Evolutionary conservation across 2,329 filamentous ascomycete genomes (phyloP).

Genomic region (Sporothrix phasma): DNA sequence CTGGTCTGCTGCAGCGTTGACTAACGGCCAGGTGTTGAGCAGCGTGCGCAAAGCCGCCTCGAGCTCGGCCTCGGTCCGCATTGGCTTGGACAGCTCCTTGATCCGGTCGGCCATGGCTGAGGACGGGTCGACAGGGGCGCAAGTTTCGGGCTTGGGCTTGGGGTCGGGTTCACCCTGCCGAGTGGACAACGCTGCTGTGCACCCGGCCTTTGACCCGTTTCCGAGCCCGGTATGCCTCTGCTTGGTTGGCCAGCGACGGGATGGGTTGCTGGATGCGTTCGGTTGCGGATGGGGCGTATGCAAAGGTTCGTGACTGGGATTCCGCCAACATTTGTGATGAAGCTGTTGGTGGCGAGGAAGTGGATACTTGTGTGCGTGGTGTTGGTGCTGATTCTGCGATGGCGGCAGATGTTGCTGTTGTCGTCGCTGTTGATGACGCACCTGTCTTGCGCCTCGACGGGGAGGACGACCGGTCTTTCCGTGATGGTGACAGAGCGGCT

Average conservation of each 20-base stretch:
- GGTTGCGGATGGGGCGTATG: not conserved
- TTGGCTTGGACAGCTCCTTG: not conserved
- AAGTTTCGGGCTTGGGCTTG: no score
- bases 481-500: not conserved
- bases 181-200: not conserved
- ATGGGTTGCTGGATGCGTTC: not conserved
- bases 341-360: not conserved
- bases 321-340: not conserved
- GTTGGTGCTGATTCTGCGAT: not conserved
- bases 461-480: not conserved
- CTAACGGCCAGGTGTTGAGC: not conserved
- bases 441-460: not conserved
- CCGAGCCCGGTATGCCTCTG: constrained; percentile 6
- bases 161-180: not conserved
- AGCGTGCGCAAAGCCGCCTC: not conserved
- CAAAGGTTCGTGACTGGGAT: not conserved
- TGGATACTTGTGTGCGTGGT: not conserved
- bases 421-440: not conserved
- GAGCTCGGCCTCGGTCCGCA: not conserved
- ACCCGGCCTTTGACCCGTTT: not conserved
- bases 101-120: not conserved
- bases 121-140: not conserved
- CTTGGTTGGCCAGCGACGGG: constrained; percentile 1
- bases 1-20: not conserved
- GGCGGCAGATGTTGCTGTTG: no score